Percentiles rank a stretch among this genome's conserved stretches.
Evolutionary conservation across 768 basidiomycete genomes (phyloP).

Genomic region (Mycena leptocephala): DNA sequence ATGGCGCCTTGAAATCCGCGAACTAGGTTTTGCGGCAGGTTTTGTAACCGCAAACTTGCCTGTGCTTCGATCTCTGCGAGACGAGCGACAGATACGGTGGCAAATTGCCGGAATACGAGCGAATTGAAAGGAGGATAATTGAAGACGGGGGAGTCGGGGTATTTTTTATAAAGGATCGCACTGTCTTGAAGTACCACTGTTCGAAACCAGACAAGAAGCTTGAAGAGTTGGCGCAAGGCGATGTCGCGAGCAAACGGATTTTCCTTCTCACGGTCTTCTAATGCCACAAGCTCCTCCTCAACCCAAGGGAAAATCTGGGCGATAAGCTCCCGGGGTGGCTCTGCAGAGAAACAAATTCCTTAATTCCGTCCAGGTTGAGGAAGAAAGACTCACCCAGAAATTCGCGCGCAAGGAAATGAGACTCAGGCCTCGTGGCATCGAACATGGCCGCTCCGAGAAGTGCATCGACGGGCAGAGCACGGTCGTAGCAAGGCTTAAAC

Average conservation of each 20-base stretch:
- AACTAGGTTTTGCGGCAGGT: conserved; percentile 16
- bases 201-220: conserved; percentile 22
- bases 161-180: conserved; percentile 2
- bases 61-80: not conserved
- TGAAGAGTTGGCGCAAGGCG: conserved; percentile 44
- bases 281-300: conserved; percentile 36
- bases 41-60: not conserved
- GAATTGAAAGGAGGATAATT: conserved; percentile 12
- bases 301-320: conserved; percentile 45
- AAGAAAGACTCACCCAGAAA: conserved; percentile 39
- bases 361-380: too few species aligned
- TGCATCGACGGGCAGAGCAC: too few species aligned
- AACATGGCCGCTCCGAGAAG: too few species aligned
- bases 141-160: not conserved
- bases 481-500: too few species aligned
- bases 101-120: not conserved
- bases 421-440: conserved; percentile 43
- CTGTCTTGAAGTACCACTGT: conserved; percentile 1
- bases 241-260: conserved; percentile 36
- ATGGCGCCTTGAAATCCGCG: conserved; percentile 12
- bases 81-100: not conserved
- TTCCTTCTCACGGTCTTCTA: not conserved
- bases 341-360: conserved; percentile 15
- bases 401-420: not conserved
- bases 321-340: conserved; percentile 39